Conservation (phyloP, 2,329 filamentous ascomycete genomes). For the Erysiphe neolycopersici region DNA sequence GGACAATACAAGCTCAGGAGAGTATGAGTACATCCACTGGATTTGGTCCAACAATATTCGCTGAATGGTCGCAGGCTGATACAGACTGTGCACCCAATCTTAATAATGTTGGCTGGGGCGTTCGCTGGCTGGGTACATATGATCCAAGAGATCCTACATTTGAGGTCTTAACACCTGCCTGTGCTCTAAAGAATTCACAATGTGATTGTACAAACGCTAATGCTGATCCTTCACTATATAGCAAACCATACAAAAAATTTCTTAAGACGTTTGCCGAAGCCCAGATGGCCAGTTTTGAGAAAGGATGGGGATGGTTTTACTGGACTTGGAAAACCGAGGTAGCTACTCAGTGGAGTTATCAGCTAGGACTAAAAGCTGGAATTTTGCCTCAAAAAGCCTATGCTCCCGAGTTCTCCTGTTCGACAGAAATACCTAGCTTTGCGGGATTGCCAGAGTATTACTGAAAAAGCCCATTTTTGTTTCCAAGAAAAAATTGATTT, state of each 20-base stretch:
- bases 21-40: constrained; percentile 25
- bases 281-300: constrained; percentile 85
- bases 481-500: too few species aligned
- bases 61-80: constrained; percentile 94
- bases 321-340: constrained; percentile 93
- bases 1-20: constrained; percentile 20
- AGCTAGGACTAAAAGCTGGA: constrained; percentile 47
- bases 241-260: constrained; percentile 53
- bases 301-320: constrained; percentile 93
- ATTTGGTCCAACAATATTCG: constrained; percentile 80
- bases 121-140: constrained; percentile 74
- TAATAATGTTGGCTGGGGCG: constrained; percentile 72
- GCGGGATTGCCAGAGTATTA: constrained; percentile 24
- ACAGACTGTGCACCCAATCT: constrained; percentile 73
- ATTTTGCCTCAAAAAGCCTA: constrained; percentile 56
- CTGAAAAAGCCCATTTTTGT: constrained; percentile 10
- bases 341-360: constrained; percentile 76
- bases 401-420: constrained; percentile 39
- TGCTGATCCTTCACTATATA: constrained; percentile 42
- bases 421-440: constrained; percentile 25
- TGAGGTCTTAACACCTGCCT: constrained; percentile 32
- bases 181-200: constrained; percentile 35
- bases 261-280: constrained; percentile 75
- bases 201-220: constrained; percentile 61
- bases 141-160: constrained; percentile 13